Evolutionary conservation across 2,329 filamentous ascomycete genomes (phyloP), one percentile per base, ranked within the genome.

Genomic region (Graphium sp.): DNA sequence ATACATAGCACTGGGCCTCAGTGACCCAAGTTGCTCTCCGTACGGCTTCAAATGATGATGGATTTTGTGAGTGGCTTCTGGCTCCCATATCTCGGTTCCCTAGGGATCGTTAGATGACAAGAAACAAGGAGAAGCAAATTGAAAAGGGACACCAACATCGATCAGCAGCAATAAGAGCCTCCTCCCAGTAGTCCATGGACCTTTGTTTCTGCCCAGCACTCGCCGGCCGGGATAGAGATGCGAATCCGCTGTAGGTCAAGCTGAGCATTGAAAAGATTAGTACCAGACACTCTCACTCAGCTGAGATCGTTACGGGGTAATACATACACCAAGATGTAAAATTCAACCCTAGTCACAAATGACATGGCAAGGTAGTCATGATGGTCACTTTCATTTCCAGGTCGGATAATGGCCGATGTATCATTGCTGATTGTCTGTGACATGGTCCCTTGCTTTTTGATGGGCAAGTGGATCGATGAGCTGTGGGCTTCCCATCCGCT

Each of bases 1-100:
- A 66, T 20, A 83, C 58, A 36, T 82, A 77, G 44, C 70, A 74
- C 34, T 71, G 66, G 6, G 82, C 58, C 29, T 72, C 62, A 32
- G 56, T 60, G 28, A 74, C 66, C 74, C 76, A 83, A 34, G 66
- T 59, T 7, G 66, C 59, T 26, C 73, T 59, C 35, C 59, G 51
- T 17, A 72, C 60, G 8, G 70, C 69, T 26, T 63, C 62, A 22
- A 63, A 58, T 11, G 79, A 52, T 1, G 69, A 64, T 28, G 68
- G 55, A 28, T 53, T 48, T 34, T 12, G 22, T 20, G n/a, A 19
- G 5, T 16, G 12, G n/a, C 18, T 24, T 2, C 50, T 59, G 31
- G 40, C 48, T 32, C 25, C 47, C 20, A 29, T 29, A 22, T 41
- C 28, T 20, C 36, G 32, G 19, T 37, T 39, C 39, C 39, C 38